A percentile compares a stretch with the other conserved stretches of the same genome.
Evolutionary conservation across 768 basidiomycete species (phyloP).

Genomic region (Mycena polygramma): DNA sequence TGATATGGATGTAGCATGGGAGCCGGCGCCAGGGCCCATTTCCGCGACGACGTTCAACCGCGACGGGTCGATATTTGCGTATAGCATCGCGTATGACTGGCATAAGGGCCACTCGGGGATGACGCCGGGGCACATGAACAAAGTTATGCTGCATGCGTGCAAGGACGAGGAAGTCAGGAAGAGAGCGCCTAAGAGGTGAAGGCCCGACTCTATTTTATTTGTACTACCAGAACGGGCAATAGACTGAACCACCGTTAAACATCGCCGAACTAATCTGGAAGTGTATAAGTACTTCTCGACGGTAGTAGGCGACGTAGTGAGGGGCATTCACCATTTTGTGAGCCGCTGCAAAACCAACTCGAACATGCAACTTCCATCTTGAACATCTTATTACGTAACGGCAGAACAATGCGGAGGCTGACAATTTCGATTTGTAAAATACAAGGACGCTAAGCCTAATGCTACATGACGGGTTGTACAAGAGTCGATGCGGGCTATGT

Average conservation of each 20-base stretch:
- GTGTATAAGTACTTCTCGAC: too few species aligned
- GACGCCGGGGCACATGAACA: slow-evolving; percentile 58
- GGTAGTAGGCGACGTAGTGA: too few species aligned
- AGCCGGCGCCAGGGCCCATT: slow-evolving; percentile 81
- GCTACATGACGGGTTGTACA: slow-evolving; percentile 1
- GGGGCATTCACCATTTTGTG: too few species aligned
- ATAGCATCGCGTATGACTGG: slow-evolving; percentile 95
- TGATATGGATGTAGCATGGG: slow-evolving; percentile 67
- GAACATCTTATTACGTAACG: slow-evolving; percentile 12
- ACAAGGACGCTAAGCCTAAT: slow-evolving; percentile 25
- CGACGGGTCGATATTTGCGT: slow-evolving; percentile 90
- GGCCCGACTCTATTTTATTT: not conserved
- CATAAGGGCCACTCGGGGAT: slow-evolving; percentile 80
- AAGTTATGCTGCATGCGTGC: slow-evolving; percentile 70
- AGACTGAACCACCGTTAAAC: not conserved
- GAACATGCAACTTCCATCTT: not conserved
- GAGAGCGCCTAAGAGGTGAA: slow-evolving; percentile 26
- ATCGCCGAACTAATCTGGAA: too few species aligned
- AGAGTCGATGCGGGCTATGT: not conserved
- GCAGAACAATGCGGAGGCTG: slow-evolving; percentile 17
- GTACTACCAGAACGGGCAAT: not conserved
- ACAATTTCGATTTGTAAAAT: slow-evolving; percentile 7
- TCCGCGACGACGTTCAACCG: slow-evolving; percentile 89
- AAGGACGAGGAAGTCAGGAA: slow-evolving; percentile 74
- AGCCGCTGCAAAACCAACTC: too few species aligned